phyloP scores from a whole-genome alignment of 768 basidiomycete genomes.

The Pleurotus pulmonarius region DNA sequence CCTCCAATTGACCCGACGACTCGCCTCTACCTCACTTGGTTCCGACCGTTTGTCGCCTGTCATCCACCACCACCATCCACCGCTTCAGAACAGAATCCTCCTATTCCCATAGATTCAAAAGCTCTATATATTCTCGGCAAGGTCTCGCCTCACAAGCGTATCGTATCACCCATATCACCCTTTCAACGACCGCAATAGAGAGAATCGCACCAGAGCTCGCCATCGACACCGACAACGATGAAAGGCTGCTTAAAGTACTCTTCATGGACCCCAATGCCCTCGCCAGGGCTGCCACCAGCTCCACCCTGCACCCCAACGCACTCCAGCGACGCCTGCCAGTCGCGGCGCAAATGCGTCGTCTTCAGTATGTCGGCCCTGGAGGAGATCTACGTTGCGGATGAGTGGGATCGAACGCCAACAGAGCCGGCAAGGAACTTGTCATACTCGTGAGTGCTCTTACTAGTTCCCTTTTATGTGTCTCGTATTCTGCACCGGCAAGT shows the following conservation, averaged over 20 bases:
- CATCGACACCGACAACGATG: slow-evolving; percentile 17
- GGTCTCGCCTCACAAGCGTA: too few relatives aligned
- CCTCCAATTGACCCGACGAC: background rate
- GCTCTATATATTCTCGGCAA: slow-evolving; percentile 3
- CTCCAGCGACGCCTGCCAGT: slow-evolving; percentile 11
- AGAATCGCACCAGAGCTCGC: background rate
- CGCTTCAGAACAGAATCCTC: background rate
- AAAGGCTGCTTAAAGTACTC: slow-evolving; percentile 35
- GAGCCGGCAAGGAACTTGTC: slow-evolving; percentile 59
- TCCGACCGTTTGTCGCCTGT: background rate
- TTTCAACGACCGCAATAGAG: background rate
- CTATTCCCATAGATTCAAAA: background rate
- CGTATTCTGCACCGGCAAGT: slow-evolving; percentile 4
- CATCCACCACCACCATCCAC: too few relatives aligned
- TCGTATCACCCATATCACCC: background rate
- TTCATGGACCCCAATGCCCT: background rate
- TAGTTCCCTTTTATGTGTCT: background rate
- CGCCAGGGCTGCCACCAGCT: slow-evolving; percentile 4
- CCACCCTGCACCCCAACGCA: slow-evolving; percentile 18
- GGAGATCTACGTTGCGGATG: slow-evolving; percentile 64
- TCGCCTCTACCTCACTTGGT: background rate
- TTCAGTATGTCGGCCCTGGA: slow-evolving; percentile 54
- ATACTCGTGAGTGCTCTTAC: slow-evolving; percentile 54
- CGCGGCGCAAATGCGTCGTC: slow-evolving; percentile 51
- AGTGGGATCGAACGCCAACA: slow-evolving; percentile 76